A percentile compares a stretch with the other conserved stretches of the same genome.
phyloP scores from a whole-genome alignment of 495 filamentous ascomycete genomes.

The Podospora didyma region DNA sequence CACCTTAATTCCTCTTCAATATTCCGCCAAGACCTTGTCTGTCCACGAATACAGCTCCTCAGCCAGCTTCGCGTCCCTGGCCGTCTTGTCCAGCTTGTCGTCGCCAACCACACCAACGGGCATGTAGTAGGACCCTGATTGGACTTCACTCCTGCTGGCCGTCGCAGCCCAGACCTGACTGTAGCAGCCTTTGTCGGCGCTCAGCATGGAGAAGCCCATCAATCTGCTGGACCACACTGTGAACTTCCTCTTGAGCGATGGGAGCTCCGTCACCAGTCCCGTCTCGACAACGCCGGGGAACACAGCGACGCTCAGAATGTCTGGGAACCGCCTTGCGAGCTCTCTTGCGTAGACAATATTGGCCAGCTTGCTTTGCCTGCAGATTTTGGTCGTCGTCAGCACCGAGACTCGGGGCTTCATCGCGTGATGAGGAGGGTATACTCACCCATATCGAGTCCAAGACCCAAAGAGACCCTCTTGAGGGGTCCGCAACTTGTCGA shows the following conservation, averaged over 20 bases:
- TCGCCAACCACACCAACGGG: slow-evolving; percentile 17
- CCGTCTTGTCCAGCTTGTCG: slow-evolving; percentile 22
- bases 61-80: slow-evolving; percentile 46
- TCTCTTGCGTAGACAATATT: slow-evolving; percentile 61
- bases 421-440: too few relatives aligned
- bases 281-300: slow-evolving; percentile 65
- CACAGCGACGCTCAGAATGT: slow-evolving; percentile 49
- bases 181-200: slow-evolving; percentile 44
- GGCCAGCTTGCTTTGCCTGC: slow-evolving; percentile 57
- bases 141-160: slow-evolving; percentile 30
- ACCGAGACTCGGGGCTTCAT: too few relatives aligned
- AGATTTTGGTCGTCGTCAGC: too few relatives aligned
- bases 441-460: slow-evolving; percentile 48
- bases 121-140: slow-evolving; percentile 33
- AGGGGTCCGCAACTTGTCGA: slow-evolving; percentile 33
- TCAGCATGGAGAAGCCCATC: slow-evolving; percentile 14
- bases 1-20: background rate
- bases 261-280: slow-evolving; percentile 36
- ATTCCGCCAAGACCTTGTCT: slow-evolving; percentile 41
- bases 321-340: slow-evolving; percentile 54
- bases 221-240: slow-evolving; percentile 14
- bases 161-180: slow-evolving; percentile 61
- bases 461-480: slow-evolving; percentile 21
- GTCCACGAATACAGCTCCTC: slow-evolving; percentile 61
- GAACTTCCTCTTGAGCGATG: slow-evolving; percentile 8